Evolutionary conservation across 331 rosid species (phyloP), one percentile per base, ranked within the genome.

Genomic region (Quercus phellos): DNA sequence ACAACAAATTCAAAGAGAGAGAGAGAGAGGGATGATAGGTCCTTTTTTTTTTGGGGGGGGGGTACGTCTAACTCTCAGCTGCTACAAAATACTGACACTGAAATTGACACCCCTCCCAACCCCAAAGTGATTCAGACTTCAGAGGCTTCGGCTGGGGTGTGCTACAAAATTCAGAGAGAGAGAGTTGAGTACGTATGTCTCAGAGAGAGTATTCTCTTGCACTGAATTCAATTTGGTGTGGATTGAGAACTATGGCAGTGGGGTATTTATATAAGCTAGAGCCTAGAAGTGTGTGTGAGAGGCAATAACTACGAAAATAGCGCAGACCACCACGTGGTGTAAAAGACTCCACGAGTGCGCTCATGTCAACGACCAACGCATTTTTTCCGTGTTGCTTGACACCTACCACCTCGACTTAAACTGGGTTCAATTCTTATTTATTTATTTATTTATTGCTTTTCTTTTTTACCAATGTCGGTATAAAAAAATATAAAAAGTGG

Each of bases 71-170:
- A 54, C 32, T 46, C 51, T 50, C 46, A 13, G 59, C 50, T 79
- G 10, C 70, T 72, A 16, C 46, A 38, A 38, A 38, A 38, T 38
- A 26, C 77, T 61, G 74, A 72, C 58, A 46, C 59, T 1, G 67
- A 81, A 74, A 69, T 51, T 72, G 70, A 81, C 82, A 79, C 87
- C 69, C 73, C 19, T 58, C 79, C 70, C 83, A 74, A 61, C 35
- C 74, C 72, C 78, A 74, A 24, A 12, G 68, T 72, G 24, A 38
- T 24, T 55, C 68, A n/a, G 29, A 79, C 27, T 74, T 51, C 35
- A 74, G 51, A n/a, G 19, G 77, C 32, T 58, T 68, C 46, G 73
- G 61, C 46, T 38, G 46, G 46, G 46, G 46, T 38, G 46, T 38
- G 46, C 46, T 38, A 51, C 70, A 19, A 84, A 61, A 77, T 75